Evolutionary conservation across 495 filamentous ascomycete species (phyloP), one percentile per base, ranked within the genome.

Genomic region (Barbatosphaeria neglecta): DNA sequence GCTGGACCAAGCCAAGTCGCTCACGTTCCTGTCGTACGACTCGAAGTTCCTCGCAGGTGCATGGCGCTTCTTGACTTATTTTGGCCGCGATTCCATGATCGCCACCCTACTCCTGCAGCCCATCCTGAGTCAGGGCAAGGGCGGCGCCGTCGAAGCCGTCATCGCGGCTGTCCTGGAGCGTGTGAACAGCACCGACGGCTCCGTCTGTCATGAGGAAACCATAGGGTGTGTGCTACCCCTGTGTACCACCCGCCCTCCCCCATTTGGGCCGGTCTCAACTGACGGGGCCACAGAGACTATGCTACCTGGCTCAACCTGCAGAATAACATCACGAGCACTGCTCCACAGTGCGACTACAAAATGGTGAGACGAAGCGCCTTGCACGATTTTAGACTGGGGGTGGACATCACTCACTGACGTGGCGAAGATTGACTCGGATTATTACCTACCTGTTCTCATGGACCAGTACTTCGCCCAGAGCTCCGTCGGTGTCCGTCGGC

Each of bases 41-140:
- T 65, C 70, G 16, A 83, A 83, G 44, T 57, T 83, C 6, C 62
- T 80, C 2, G 79, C 80, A 9, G 79, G 79, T 15, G 75, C 76
- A n/a, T 83, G 80, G 80, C 63, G 78, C 11, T 83, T 81, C 47
- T 54, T 83, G 44, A 83, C 78, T 1, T 83, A 83, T 48, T 83
- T 82, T 59, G 80, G 80, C 2, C 71, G 80, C 4, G 80, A 83
- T 50, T 76, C 71, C 37, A 77, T 83, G 64, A 78, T 83, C 41
- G 69, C 75, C 0, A 57, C 72, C 20, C 65, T 83, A 10, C 62
- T 82, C 2, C 53, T 83, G 15, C 65, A 75, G 47, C 72, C 76
- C 9, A 66, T 82, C 9, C 64, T 83, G 7, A 81, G 77, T 48
- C 62, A 66, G 41, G 78, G 78, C 0, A 53, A 74, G 46, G 70